These are phyloP conservation scores for Plasmodium gonderi DNA, from an alignment of 169 alveolate species.

Conservation along the genomic window DNA sequence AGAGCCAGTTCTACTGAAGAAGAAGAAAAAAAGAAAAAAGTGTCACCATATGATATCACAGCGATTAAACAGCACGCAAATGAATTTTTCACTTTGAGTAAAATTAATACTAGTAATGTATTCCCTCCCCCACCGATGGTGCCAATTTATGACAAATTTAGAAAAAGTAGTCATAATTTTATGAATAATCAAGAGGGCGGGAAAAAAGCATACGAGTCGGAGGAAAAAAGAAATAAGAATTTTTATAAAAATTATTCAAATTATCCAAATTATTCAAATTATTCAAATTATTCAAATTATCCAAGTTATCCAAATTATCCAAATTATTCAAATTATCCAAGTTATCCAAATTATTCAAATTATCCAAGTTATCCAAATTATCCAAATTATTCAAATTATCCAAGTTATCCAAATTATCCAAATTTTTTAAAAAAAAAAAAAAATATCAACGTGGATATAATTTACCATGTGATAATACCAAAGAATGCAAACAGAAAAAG, in stretches of 20 bases:
- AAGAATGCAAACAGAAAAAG: slow-evolving; percentile 38
- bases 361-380: too few relatives aligned
- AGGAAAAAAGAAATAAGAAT: background rate
- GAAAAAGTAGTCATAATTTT: background rate
- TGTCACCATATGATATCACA: background rate
- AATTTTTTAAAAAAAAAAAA: slow-evolving; percentile 35
- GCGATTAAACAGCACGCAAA: background rate
- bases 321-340: too few relatives aligned
- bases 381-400: too few relatives aligned
- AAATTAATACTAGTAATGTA: background rate
- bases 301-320: too few relatives aligned
- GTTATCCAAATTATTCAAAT: too few relatives aligned
- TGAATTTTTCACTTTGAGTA: background rate
- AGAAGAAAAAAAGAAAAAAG: background rate
- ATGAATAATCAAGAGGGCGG: background rate
- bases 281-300: too few relatives aligned
- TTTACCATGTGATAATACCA: slow-evolving; percentile 62
- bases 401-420: background rate
- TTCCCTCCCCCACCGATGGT: background rate
- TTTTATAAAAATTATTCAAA: background rate
- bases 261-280: too few relatives aligned
- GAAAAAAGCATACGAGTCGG: background rate
- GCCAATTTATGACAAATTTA: background rate
- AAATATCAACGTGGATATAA: slow-evolving; percentile 25
- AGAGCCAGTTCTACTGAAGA: too few relatives aligned